Evolutionary conservation across 176 grass and related monocot genomes (phyloP).

Genomic region (Triticum timopheevii): DNA sequence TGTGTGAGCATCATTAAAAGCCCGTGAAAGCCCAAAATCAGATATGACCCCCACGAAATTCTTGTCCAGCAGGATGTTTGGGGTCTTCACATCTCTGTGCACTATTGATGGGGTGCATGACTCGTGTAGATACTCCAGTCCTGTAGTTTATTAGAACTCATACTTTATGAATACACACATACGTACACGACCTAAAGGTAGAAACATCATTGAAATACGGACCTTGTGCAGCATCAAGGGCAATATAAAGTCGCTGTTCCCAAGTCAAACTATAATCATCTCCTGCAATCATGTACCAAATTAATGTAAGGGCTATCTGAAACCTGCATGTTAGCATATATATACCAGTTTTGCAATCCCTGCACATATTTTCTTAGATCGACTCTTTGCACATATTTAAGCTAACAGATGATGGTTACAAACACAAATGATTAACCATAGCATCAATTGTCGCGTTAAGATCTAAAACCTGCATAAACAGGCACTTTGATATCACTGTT

Average conservation of each 20-base stretch:
- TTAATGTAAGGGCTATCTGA: background rate
- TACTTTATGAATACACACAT: background rate
- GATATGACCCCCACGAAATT: constrained; percentile 24
- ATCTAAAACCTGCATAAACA: background rate
- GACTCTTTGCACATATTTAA: background rate
- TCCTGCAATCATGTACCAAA: background rate
- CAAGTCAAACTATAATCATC: constrained; percentile 17
- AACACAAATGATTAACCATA: background rate
- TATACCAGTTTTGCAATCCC: background rate
- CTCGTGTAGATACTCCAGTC: constrained; percentile 25
- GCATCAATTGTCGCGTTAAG: background rate
- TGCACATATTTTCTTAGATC: background rate
- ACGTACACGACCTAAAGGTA: background rate
- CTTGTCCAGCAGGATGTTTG: constrained; percentile 33
- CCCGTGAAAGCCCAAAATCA: constrained; percentile 24
- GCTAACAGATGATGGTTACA: background rate
- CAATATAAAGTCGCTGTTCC: constrained; percentile 45
- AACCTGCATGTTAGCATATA: background rate
- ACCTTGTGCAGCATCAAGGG: constrained; percentile 40
- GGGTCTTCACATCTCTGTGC: constrained; percentile 30
- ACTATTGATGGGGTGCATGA: constrained; percentile 28
- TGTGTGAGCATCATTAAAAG: background rate
- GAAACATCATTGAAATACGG: background rate
- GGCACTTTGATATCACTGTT: no score
- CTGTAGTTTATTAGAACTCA: constrained; percentile 7